Percentiles rank a stretch among this genome's conserved stretches.
Conservation (phyloP, 768 basidiomycete genomes). For the Serendipita sp. region DNA sequence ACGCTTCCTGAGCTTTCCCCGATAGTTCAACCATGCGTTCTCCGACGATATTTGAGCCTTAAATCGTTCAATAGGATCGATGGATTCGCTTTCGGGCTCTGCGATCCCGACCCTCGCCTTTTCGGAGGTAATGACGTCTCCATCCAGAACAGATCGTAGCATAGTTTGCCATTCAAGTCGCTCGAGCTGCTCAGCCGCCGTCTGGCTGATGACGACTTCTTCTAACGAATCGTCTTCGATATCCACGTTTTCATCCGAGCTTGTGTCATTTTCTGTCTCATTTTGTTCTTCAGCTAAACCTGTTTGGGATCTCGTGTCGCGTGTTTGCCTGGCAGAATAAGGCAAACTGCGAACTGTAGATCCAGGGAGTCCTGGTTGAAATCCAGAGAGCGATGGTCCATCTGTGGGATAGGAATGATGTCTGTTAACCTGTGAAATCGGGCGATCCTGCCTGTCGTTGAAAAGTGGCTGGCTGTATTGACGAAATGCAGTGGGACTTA, state of each 20-base stretch:
- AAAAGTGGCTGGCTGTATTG: neutral
- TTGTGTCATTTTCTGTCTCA: conserved; percentile 49
- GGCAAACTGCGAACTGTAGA: neutral
- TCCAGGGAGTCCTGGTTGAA: neutral
- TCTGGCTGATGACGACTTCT: conserved; percentile 36
- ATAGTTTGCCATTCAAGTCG: conserved; percentile 92
- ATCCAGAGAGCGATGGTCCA: neutral
- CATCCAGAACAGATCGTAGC: conserved; percentile 81
- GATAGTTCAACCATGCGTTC: conserved; percentile 78
- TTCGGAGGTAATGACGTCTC: conserved; percentile 89
- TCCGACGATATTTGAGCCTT: conserved; percentile 18
- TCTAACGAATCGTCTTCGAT: conserved; percentile 32
- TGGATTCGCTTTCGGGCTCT: conserved; percentile 17
- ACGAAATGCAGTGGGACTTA: neutral
- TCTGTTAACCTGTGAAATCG: conserved; percentile 1
- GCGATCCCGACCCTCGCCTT: conserved; percentile 81
- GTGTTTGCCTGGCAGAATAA: conserved; percentile 1
- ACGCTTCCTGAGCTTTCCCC: conserved; percentile 68
- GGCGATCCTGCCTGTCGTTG: neutral
- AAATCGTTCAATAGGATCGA: neutral
- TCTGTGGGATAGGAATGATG: neutral
- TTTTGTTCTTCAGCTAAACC: conserved; percentile 31
- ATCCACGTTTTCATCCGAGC: conserved; percentile 25
- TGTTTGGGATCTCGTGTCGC: neutral
- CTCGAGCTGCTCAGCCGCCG: conserved; percentile 55